These are phyloP conservation scores for Scutellaria barbata DNA, from an alignment of 257 asterid genomes.

Conservation along the genomic window DNA sequence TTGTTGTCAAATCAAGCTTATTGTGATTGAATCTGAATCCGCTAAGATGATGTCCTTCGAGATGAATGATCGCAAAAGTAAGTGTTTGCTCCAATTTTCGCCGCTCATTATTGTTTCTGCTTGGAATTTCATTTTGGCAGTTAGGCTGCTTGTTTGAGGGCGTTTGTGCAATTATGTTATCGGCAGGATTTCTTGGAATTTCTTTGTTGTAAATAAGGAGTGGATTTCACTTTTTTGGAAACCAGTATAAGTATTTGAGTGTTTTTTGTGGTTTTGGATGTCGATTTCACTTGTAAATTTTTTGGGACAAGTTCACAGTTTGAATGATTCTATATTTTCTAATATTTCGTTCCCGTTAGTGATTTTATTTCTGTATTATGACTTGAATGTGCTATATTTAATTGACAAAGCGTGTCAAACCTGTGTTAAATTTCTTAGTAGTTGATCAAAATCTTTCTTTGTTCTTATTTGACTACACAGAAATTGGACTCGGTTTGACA, in stretches of 20 bases:
- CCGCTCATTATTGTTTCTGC: neutral
- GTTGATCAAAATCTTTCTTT: conserved; percentile 30
- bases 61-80: conserved; percentile 85
- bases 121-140: neutral
- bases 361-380: neutral
- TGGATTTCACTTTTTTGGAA: conserved; percentile 1
- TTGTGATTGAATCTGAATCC: conserved; percentile 41
- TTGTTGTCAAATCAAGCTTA: conserved; percentile 19
- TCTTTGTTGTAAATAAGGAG: neutral
- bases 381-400: neutral
- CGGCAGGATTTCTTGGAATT: neutral
- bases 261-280: too few relatives aligned
- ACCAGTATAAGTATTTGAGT: too few relatives aligned
- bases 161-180: neutral
- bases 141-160: conserved; percentile 3
- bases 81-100: conserved; percentile 34
- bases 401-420: neutral
- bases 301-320: too few relatives aligned
- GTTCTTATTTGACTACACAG: conserved; percentile 51
- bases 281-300: too few relatives aligned
- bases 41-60: conserved; percentile 74
- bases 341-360: neutral
- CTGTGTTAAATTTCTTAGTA: neutral
- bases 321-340: neutral
- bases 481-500: conserved; percentile 96